These are phyloP conservation scores for Ceratonia siliqua DNA, from an alignment of 306 rosid genomes.

Conservation along the genomic window DNA sequence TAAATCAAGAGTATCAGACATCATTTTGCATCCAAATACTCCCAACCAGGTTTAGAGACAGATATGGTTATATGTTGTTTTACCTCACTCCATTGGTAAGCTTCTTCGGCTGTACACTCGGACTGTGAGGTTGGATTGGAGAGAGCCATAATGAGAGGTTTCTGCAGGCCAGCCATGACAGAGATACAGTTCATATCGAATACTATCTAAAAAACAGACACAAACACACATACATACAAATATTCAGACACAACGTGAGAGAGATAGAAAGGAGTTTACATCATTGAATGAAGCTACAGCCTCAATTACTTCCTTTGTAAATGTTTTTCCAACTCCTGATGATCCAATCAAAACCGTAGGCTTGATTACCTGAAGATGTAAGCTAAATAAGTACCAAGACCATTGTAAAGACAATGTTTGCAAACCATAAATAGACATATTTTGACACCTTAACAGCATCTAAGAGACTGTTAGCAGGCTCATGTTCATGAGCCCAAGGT, in stretches of 20 bases:
- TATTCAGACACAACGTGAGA: not conserved
- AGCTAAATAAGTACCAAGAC: not conserved
- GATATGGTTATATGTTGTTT: not conserved
- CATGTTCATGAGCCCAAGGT: slow-evolving; percentile 87
- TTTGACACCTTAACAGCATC: slow-evolving; percentile 63
- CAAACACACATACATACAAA: not conserved
- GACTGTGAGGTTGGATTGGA: slow-evolving; percentile 89
- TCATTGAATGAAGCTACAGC: slow-evolving; percentile 62
- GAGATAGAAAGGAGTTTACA: slow-evolving; percentile 39
- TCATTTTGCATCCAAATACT: not conserved
- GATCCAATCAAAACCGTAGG: slow-evolving; percentile 84
- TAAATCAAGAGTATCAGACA: not conserved
- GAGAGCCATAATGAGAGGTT: slow-evolving; percentile 83
- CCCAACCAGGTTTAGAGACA: not conserved
- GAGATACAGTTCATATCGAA: not conserved
- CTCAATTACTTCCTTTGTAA: slow-evolving; percentile 77
- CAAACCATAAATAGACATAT: not conserved
- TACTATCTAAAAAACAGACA: not conserved
- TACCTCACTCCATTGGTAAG: slow-evolving; percentile 67
- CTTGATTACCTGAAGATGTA: slow-evolving; percentile 56
- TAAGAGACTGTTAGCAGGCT: slow-evolving; percentile 55
- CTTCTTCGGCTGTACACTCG: slow-evolving; percentile 91
- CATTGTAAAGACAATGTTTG: not conserved
- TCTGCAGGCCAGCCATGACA: slow-evolving; percentile 46
- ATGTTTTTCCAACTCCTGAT: slow-evolving; percentile 75